Base-by-base conservation (phyloP, 2,329 filamentous ascomycete species). In the Penicillium digitatum region DNA sequence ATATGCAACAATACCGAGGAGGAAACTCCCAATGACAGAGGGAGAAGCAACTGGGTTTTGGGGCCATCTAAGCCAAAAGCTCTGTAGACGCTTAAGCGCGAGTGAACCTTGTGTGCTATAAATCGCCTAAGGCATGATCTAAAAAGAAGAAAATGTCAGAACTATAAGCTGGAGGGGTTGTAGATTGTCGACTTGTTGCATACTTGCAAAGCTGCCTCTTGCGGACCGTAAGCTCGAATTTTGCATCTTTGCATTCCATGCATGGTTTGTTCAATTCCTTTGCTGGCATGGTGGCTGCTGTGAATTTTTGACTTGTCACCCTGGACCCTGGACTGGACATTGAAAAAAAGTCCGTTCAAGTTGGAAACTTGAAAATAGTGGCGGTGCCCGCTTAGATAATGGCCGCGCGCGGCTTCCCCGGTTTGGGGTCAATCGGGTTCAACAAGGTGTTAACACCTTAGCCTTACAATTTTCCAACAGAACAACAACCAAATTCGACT, bases 21-120 rank as follows among this genome's bases (percentile, higher is more conserved):
- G 1, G 89, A 94, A 1, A 88, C 78, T 0, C 94, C 93, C 65
- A 90, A 87, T 0, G 92, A 96, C 1, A 96, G 77, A 6, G 91
- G 90, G 20, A 96, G 77, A 18, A 96, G 77, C 45, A 96, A 82
- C 63, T 74, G 82, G 62, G 75, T 76, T 54, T 75, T 74, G 18
- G 47, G 26, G 14, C 52, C 49, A 16, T 47, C 37, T 10, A 48
- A n/a, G 12, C 45, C 45, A 35, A 48, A 42, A 8, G 51, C 44
- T 65, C 64, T 62, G 67, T 87, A 88, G 38, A 79, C 79, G 62
- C 87, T 85, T 77, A 88, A 83, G 45, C 91, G 88, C 73, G 93
- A 93, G 63, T 90, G 82, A 57, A 86, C 81, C 74, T 97, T 97
- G 62, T 83, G 86, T 56, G 83, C 79, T 52, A 95, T 80, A 76